Base-by-base conservation (phyloP, 257 asterid species). In the Fraxinus pennsylvanica region DNA sequence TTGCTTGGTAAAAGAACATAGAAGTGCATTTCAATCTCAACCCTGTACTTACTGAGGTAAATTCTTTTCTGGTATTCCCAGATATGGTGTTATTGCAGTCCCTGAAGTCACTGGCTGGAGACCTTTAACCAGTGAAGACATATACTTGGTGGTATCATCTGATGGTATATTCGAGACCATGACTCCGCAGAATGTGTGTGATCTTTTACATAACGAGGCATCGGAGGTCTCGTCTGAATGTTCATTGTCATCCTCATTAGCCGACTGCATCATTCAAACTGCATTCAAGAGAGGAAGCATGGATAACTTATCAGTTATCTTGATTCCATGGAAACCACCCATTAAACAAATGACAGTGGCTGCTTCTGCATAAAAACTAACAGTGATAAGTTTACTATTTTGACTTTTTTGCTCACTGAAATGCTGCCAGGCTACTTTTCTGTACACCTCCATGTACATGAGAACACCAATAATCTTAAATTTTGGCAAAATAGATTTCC, bases 101-200 rank as follows among this genome's bases (percentile, higher is more conserved):
- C 93, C 95, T 10, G 98, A 93, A 79, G 57, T 89, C 72, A 77
- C 80, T 0, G 82, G 87, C 35, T 91, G 97, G 98, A 82, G 83
- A 78, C 45, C 41, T 47, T 84, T 91, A 30, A 76, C 72, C n/a
- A 43, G 27, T 17, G 85, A 85, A 50, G 83, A 89, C 74, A 78
- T 77, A 71, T 83, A 84, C 78, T 30, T 91, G 82, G 91, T 93
- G 72, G 74, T 90, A n/a, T 93, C 91, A 69, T 88, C 92, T 13
- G 97, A 93, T 50, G 98, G 97, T 30, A 74, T 90, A 78, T 91
- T 89, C 72, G 97, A 91, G 88, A 85, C 88, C 3, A 22, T 83
- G 89, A 87, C 82, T 63, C 86, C 91, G n/a, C 77, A 80, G 29
- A 63, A 88, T 54, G 93, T 89, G 57, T 93, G 98, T 45, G 82